Evolutionary conservation across 306 rosid genomes (phyloP).

Genomic region (Citrullus mucosospermus): DNA sequence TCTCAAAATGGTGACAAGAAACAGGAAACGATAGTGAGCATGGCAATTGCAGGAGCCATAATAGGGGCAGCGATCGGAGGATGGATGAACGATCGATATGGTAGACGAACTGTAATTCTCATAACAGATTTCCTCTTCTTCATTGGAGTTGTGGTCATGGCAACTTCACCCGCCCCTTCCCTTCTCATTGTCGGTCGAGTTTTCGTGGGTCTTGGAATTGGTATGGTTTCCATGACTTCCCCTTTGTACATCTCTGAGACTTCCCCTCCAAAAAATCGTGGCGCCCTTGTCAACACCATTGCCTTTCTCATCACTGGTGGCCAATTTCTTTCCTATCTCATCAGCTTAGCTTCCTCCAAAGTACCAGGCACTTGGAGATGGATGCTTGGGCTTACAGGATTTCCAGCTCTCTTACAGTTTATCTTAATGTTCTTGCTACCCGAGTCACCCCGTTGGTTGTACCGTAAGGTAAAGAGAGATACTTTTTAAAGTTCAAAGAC

Average conservation of each 20-base stretch:
- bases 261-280: conserved; percentile 67
- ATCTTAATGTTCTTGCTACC: conserved; percentile 57
- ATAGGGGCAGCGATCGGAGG: conserved; percentile 82
- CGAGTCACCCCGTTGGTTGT: conserved; percentile 82
- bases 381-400: conserved; percentile 74
- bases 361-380: conserved; percentile 73
- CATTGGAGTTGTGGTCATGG: conserved; percentile 56
- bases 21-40: conserved; percentile 78
- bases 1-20: neutral
- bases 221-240: conserved; percentile 83
- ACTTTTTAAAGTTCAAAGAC: no score
- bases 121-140: conserved; percentile 48
- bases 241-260: conserved; percentile 81
- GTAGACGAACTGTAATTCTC: conserved; percentile 46
- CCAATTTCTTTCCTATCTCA: conserved; percentile 61
- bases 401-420: conserved; percentile 61
- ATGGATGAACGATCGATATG: conserved; percentile 60
- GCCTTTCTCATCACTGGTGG: conserved; percentile 68
- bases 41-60: conserved; percentile 80
- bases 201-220: conserved; percentile 75
- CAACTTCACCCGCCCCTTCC: conserved; percentile 55
- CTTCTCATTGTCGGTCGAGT: conserved; percentile 58
- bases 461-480: conserved; percentile 36
- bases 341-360: conserved; percentile 64
- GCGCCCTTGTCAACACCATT: conserved; percentile 65